Base-by-base conservation (phyloP, 2,329 filamentous ascomycete species). In the Ophiosphaerella korrae region DNA sequence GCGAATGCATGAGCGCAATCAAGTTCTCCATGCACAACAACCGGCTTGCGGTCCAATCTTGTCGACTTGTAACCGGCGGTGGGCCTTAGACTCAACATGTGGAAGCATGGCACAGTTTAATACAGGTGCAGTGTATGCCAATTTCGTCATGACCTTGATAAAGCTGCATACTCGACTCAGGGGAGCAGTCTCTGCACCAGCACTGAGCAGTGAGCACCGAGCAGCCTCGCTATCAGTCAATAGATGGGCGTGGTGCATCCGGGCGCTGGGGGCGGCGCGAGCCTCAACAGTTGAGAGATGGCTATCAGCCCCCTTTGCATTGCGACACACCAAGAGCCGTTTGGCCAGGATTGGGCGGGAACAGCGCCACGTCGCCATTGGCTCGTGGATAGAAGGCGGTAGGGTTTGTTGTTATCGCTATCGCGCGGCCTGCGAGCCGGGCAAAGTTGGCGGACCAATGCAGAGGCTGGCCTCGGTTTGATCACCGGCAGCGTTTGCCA, bases 311-410 rank as follows among this genome's bases (percentile, higher is more conserved):
- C 61, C 62, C 60, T 63, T 60, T 54, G 60, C 41, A 51, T 58
- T 60, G 57, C 57, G 54, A 58, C 55, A 29, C 7, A 56, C 54
- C 48, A 53, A 55, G 52, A 51, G 32, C 58, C 63, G 57, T 64
- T 66, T 63, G 60, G 58, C 57, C 53, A 54, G 62, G 65, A 58
- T 54, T 48, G 24, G 52, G 58, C 60, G 59, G 61, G 60, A 60
- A 49, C 45, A 49, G 52, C 58, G 59, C 60, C 57, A 61, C 57
- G 48, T 49, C 48, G 58, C 54, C 50, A 68, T 66, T 66, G 60
- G 58, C 42, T 46, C 47, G 38, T 39, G 14, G 50, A 48, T 48
- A 52, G 57, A 48, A 48, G 26, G 39, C 45, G 46, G 46, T 38
- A 39, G 46, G 37, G 46, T 40, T 24, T 36, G 32, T 23, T 43